Base-by-base conservation (phyloP, 1,284 basidiomycete species). In the Tetrapyrgos nigripes region DNA sequence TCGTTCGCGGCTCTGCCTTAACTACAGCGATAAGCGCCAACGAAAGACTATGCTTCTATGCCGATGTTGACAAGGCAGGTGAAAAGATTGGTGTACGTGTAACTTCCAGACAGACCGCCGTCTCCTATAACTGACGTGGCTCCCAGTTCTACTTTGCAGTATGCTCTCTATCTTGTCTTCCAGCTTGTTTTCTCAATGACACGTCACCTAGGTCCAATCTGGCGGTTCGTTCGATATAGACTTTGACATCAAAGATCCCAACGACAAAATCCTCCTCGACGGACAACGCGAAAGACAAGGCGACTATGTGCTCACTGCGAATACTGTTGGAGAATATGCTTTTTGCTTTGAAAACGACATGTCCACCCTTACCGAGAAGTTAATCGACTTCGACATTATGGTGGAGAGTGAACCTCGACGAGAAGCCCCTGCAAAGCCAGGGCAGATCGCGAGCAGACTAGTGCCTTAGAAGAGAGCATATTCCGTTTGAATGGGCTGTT, bases 311-410 rank as follows among this genome's bases (percentile, higher is more conserved):
- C 88, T 99, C 65, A 99, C 97, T 4, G 97, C 94, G 13, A 96
- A 98, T 77, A 85, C 85, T 35, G 84, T 91, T 57, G 97, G 97
- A 68, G 97, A 99, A 83, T 98, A 98, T 77, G 81, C 94, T 2
- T 99, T 99, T 80, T 99, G 97, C 80, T 98, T 99, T 73, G 92
- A 96, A 72, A 99, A 99, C 76, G 94, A 97, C 79, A 93, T 94
- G 86, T 93, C 90, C 9, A 93, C 92, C 3, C 83, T 96, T 64
- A 91, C 91, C 21, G 79, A 95, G 78, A 97, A 98, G 76, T 84
- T 97, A 57, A 83, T 98, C 65, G 96, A 98, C 77, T 97, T 98
- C 73, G 96, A 97, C 74, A 96, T 97, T 75, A 95, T 97, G 93
- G 93, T 97, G 61, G 95, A 97, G 80, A 94, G 91, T 62, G 96